These are phyloP conservation scores for Glycine latifolia DNA, from an alignment of 306 rosid species.

Conservation along the genomic window DNA sequence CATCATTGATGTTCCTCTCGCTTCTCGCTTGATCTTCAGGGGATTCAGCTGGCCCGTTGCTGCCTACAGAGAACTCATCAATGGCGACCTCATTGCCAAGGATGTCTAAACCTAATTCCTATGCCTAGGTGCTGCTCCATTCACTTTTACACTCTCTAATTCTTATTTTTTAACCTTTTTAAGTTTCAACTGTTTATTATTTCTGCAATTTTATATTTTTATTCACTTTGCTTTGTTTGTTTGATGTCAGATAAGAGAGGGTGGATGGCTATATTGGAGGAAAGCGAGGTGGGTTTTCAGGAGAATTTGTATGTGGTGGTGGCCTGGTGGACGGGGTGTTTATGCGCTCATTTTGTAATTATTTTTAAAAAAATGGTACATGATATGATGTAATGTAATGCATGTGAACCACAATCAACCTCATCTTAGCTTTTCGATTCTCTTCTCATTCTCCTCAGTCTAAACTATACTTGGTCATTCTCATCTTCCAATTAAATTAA, in stretches of 20 bases:
- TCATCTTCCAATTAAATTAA: too few relatives aligned
- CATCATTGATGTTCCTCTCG: slow-evolving; percentile 92
- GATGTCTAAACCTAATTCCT: slow-evolving; percentile 60
- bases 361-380: not conserved
- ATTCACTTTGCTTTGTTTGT: not conserved
- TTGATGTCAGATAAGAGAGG: not conserved
- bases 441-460: not conserved
- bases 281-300: too few relatives aligned
- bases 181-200: too few relatives aligned
- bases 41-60: slow-evolving; percentile 97
- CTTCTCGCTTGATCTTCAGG: slow-evolving; percentile 71
- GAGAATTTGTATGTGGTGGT: not conserved
- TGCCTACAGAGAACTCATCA: slow-evolving; percentile 86
- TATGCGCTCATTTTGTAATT: not conserved
- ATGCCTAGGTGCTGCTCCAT: not conserved
- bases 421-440: not conserved
- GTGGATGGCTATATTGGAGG: not conserved
- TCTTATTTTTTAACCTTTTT: too few relatives aligned
- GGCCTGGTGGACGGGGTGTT: not conserved
- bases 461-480: too few relatives aligned
- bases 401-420: not conserved
- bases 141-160: too few relatives aligned
- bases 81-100: slow-evolving; percentile 90
- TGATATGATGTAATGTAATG: not conserved
- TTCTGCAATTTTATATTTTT: not conserved